Conservation (phyloP, 371 early-diverging fungal genomes). For the Gilbertella persicaria region DNA sequence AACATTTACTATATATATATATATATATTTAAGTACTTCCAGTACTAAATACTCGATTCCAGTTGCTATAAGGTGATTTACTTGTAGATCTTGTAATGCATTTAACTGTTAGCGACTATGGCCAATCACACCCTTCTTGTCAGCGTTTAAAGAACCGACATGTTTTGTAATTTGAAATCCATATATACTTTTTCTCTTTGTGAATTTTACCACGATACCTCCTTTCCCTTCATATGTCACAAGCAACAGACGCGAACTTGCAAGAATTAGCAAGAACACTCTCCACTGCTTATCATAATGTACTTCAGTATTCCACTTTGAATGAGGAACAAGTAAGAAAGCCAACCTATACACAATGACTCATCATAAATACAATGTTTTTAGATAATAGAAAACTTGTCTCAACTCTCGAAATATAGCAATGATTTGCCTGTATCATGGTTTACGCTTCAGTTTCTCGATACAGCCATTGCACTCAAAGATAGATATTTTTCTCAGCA, state of each 20-base stretch:
- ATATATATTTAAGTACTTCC: no score
- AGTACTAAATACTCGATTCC: no score
- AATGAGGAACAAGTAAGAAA: slow-evolving; percentile 18
- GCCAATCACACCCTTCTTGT: no score
- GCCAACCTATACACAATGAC: neutral
- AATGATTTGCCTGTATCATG: slow-evolving; percentile 48
- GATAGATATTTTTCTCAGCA: slow-evolving; percentile 1
- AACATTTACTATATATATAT: no score
- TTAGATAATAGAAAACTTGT: slow-evolving; percentile 32
- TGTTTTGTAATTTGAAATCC: no score
- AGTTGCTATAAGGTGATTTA: no score
- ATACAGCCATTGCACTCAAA: slow-evolving; percentile 19
- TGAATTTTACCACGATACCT: no score
- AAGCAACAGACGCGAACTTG: slow-evolving; percentile 23
- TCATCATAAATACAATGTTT: neutral
- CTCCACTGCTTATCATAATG: slow-evolving; percentile 38
- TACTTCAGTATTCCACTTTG: slow-evolving; percentile 30
- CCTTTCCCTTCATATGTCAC: no score
- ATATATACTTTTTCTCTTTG: no score
- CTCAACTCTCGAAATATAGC: slow-evolving; percentile 37
- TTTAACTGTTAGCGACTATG: no score
- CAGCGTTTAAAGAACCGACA: no score
- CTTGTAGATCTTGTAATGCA: no score
- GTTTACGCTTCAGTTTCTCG: slow-evolving; percentile 38
- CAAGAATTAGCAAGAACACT: slow-evolving; percentile 38